Evolutionary conservation across 805 yeast species (phyloP), one percentile per base, ranked within the genome.

Genomic region (Candida piceae): DNA sequence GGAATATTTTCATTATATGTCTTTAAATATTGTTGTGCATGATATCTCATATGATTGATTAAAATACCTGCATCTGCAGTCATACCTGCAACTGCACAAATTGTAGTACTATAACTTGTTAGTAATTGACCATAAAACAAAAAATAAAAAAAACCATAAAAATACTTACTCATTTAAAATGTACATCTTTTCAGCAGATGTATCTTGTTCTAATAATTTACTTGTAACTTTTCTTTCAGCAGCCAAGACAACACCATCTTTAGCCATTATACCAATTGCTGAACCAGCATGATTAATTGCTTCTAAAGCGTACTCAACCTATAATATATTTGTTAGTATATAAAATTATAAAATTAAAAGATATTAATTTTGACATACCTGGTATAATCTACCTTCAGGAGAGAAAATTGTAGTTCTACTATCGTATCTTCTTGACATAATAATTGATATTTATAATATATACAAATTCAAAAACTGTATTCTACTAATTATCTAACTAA

Each of bases 391-490:
- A 27, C 99, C 99, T 62, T 93, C 99, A 8, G 99, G 99, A 27
- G 97, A 90, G 67, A 93, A 93, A 56, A 93, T 94, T 4, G 98
- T 93, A 35, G 99, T 93, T 74, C 99, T 79, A 44, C 96, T 84
- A 67, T 93, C 99, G 87, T 93, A 93, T 76, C 99, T 81, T 83
- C 97, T 84, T 51, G 96, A 86, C 81, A 76, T 75, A 27, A 28
- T 22, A n/a, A n/a, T n/a, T n/a, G n/a, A n/a, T n/a, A n/a, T n/a
- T n/a, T n/a, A n/a, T n/a, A n/a, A n/a, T n/a, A n/a, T n/a, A n/a
- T n/a, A n/a, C n/a, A n/a, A n/a, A n/a, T n/a, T n/a, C n/a, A n/a
- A n/a, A n/a, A n/a, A n/a, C n/a, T n/a, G n/a, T n/a, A n/a, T n/a
- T n/a, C n/a, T n/a, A n/a, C n/a, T n/a, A n/a, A n/a, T n/a, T n/a